phyloP scores from a whole-genome alignment of 1,284 basidiomycete genomes.

The Fistulina hepatica region DNA sequence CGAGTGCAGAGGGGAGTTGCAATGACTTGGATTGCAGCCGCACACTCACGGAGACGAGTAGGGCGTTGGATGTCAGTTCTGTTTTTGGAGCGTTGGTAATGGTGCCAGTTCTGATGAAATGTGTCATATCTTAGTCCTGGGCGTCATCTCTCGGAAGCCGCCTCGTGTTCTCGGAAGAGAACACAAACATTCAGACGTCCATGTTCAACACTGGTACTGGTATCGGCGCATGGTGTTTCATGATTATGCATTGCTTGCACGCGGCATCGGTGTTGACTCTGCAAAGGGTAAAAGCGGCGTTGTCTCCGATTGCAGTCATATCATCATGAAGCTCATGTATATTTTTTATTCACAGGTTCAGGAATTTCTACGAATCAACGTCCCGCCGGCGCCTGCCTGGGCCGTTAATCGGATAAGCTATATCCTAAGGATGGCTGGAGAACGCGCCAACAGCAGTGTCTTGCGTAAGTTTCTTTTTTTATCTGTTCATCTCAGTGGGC shows the following conservation, averaged over 20 bases:
- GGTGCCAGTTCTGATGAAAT: too few species aligned
- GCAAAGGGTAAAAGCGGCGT: constrained; percentile 38
- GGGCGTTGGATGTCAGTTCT: too few species aligned
- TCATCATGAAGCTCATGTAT: too few species aligned
- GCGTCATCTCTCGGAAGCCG: too few species aligned
- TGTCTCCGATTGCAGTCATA: too few species aligned
- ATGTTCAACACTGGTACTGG: constrained; percentile 72
- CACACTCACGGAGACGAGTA: too few species aligned
- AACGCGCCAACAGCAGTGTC: constrained; percentile 54
- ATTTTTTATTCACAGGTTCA: constrained; percentile 7
- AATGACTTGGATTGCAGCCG: too few species aligned
- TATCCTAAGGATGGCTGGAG: constrained; percentile 50
- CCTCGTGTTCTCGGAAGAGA: too few species aligned
- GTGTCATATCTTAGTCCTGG: too few species aligned
- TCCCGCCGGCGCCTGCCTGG: constrained; percentile 31
- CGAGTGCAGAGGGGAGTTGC: too few species aligned
- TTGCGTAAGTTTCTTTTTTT: constrained; percentile 37
- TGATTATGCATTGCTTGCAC: constrained; percentile 58
- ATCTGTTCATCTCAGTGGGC: constrained; percentile 35
- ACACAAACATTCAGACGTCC: too few species aligned
- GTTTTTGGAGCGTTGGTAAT: constrained; percentile 1
- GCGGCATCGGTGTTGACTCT: constrained; percentile 56
- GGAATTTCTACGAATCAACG: constrained; percentile 11
- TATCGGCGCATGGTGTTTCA: constrained; percentile 67
- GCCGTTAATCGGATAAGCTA: constrained; percentile 45